phyloP scores from a whole-genome alignment of 495 filamentous ascomycete species.

The Talaromyces borbonicus region DNA sequence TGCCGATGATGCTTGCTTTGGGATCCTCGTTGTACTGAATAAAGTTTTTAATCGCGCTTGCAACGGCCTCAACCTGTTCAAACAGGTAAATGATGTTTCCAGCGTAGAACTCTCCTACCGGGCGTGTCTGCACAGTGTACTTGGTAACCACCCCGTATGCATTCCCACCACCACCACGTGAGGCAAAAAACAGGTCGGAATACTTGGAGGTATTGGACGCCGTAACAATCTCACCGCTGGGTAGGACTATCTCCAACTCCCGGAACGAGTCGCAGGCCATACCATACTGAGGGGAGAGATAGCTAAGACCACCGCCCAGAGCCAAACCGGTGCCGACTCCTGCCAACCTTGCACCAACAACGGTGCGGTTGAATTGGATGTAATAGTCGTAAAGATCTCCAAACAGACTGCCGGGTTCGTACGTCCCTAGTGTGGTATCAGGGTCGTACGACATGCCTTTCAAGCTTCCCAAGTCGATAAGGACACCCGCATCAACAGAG shows the following conservation, averaged over 20 bases:
- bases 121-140: conserved; percentile 20
- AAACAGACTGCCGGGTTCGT: conserved; percentile 22
- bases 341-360: conserved; percentile 22
- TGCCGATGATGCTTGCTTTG: conserved; percentile 24
- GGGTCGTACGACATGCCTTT: conserved; percentile 20
- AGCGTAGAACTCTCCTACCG: conserved; percentile 19
- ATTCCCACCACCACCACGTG: conserved; percentile 42
- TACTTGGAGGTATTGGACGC: conserved; percentile 35
- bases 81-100: conserved; percentile 23
- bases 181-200: conserved; percentile 48
- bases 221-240: conserved; percentile 37
- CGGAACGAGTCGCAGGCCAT: conserved; percentile 26
- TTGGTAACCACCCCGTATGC: conserved; percentile 39
- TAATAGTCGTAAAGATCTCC: conserved; percentile 25
- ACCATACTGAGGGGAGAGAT: conserved; percentile 27
- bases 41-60: conserved; percentile 20
- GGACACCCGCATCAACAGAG: conserved; percentile 31
- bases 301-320: conserved; percentile 26
- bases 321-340: conserved; percentile 25
- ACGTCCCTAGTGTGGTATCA: conserved; percentile 22
- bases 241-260: conserved; percentile 37
- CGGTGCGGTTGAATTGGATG: conserved; percentile 19
- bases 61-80: conserved; percentile 16
- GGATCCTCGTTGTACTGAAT: conserved; percentile 24
- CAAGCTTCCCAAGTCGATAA: conserved; percentile 31